Evolutionary conservation across 305 asterid species (phyloP), one percentile per base, ranked within the genome.

Genomic region (Fraxinus baroniana): DNA sequence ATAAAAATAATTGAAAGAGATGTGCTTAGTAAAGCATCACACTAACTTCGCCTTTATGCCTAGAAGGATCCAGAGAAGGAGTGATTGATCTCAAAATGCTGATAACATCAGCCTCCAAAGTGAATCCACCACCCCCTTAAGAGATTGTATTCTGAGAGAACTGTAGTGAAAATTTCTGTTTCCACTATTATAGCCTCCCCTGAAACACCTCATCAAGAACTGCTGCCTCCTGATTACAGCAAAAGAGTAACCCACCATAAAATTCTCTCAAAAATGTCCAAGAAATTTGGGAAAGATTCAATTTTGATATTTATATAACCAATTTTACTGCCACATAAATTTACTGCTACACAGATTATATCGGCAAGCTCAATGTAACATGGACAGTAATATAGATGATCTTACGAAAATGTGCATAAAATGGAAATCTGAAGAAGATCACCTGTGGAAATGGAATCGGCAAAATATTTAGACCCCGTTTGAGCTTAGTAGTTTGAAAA

Each of bases 41-140:
- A 32, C 35, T 97, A 86, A 98, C 99, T 91, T 95, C 97, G 91
- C 97, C 98, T 87, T 94, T 95, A 87, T 95, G 95, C 87, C 83
- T 93, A 41, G 93, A 84, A 80, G 85, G 81, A 81, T 93, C 97
- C 62, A 95, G 94, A 84, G 92, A 82, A 0, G 98, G 99, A 77
- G 94, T 91, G 68, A 95, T 90, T 83, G 97, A 89, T 90, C 91
- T 90, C 91, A 95, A 84, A 88, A 94, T 83, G 81, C 86, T 79
- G 83, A 89, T 62, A 81, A 95, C 94, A 85, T 93, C 97, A 28
- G 84, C 90, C 86, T 94, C 95, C 91, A 88, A 60, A 28, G 90
- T 80, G 73, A 89, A 78, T 74, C 86, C 85, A 80, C 91, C 88
- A 70, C 88, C 86, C 74, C 92, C 86, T 91, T 78, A 60, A 80